Conservation (phyloP, 2,329 filamentous ascomycete genomes). For the Exophiala alcalophila region DNA sequence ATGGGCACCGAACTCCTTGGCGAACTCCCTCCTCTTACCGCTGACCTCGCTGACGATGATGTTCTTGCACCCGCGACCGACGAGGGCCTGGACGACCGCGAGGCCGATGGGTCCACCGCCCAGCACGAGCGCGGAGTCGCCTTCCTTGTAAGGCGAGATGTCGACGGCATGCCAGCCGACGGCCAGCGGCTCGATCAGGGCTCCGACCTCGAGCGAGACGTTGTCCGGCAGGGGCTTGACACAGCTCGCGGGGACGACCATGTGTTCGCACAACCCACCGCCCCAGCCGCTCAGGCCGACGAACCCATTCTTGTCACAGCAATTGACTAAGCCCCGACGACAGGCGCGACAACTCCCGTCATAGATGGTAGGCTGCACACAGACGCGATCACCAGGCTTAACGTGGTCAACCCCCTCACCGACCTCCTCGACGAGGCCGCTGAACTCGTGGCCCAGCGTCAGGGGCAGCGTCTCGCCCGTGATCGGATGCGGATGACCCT, state of each 20-base stretch:
- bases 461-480: constrained; percentile 52
- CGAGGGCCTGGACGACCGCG: constrained; percentile 48
- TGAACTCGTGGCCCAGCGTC: constrained; percentile 55
- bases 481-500: constrained; percentile 51
- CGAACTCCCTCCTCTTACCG: constrained; percentile 47
- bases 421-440: constrained; percentile 51
- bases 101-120: constrained; percentile 56
- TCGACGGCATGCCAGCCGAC: constrained; percentile 58
- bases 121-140: constrained; percentile 48
- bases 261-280: constrained; percentile 51
- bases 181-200: constrained; percentile 53
- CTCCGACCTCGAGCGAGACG: constrained; percentile 52
- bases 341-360: constrained; percentile 53
- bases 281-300: constrained; percentile 53
- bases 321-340: constrained; percentile 52
- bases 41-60: constrained; percentile 56
- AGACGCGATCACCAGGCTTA: constrained; percentile 49
- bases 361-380: constrained; percentile 55
- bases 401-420: constrained; percentile 50
- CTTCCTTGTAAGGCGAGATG: constrained; percentile 46
- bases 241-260: constrained; percentile 48
- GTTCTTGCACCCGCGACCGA: constrained; percentile 41
- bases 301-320: constrained; percentile 55
- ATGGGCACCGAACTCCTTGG: constrained; percentile 51
- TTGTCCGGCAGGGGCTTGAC: constrained; percentile 51